Conservation (phyloP, 2,329 filamentous ascomycete species). For the Pseudogymnoascus verrucosus region DNA sequence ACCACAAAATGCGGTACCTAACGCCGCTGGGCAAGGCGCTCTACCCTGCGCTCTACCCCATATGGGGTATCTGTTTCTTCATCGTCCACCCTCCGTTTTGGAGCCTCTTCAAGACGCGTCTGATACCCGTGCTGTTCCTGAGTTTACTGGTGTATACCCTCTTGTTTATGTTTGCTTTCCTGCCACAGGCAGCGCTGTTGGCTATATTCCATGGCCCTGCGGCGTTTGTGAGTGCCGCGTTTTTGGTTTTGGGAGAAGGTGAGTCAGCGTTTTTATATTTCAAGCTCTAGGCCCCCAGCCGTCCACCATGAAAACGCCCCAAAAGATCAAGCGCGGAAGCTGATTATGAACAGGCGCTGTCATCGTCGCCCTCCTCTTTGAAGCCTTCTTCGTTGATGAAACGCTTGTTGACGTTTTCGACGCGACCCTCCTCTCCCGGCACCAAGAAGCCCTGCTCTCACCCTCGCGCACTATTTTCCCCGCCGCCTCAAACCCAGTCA, state of each 20-base stretch:
- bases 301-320: not conserved
- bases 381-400: constrained; percentile 76
- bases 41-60: constrained; percentile 44
- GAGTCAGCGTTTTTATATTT: not conserved
- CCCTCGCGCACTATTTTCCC: constrained; percentile 56
- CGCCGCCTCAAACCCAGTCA: constrained; percentile 65
- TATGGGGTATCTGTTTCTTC: constrained; percentile 78
- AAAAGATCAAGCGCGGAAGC: not conserved
- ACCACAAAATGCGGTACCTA: not conserved
- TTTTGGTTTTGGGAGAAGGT: constrained; percentile 76
- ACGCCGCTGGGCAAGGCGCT: not conserved
- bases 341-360: constrained; percentile 19
- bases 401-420: constrained; percentile 77
- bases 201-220: constrained; percentile 79
- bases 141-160: constrained; percentile 77
- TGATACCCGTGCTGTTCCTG: constrained; percentile 74
- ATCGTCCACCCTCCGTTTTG: constrained; percentile 68
- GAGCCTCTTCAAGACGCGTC: constrained; percentile 67
- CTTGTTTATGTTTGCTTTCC: constrained; percentile 79
- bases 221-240: constrained; percentile 83
- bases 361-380: constrained; percentile 46
- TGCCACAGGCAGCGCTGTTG: constrained; percentile 84
- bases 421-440: constrained; percentile 33
- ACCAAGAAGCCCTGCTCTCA: constrained; percentile 57
- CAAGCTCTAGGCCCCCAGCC: constrained; percentile 54